These are phyloP conservation scores for Meyerozyma elateridarum DNA, from an alignment of 1,139 yeast genomes.

Conservation along the genomic window DNA sequence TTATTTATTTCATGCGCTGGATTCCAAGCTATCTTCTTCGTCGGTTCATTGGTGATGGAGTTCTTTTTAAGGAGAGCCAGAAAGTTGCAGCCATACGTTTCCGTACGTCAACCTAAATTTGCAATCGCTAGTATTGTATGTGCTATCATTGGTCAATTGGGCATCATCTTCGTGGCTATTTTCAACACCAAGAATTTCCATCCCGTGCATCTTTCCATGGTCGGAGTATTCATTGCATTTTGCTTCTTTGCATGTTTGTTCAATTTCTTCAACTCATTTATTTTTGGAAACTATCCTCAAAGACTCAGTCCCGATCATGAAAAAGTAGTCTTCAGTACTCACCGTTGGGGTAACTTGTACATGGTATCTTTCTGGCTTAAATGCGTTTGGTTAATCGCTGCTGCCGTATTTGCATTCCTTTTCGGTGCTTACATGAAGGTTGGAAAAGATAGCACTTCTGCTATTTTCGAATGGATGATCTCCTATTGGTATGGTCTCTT, in stretches of 20 bases:
- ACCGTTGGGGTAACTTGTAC: conserved; percentile 38
- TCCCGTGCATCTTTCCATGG: conserved; percentile 64
- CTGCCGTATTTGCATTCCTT: conserved; percentile 64
- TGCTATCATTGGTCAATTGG: conserved; percentile 68
- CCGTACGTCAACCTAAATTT: conserved; percentile 43
- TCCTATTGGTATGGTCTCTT: conserved; percentile 80
- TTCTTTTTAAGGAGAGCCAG: conserved; percentile 47
- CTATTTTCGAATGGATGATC: conserved; percentile 76
- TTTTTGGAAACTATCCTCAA: conserved; percentile 54
- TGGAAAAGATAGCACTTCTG: conserved; percentile 42
- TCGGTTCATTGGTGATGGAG: conserved; percentile 61
- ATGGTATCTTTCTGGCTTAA: conserved; percentile 52
- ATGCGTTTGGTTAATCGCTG: conserved; percentile 61
- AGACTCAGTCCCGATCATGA: conserved; percentile 40
- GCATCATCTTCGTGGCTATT: conserved; percentile 69
- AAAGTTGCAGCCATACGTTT: conserved; percentile 51
- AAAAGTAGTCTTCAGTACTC: conserved; percentile 29
- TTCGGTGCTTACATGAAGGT: conserved; percentile 50
- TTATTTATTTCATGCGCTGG: conserved; percentile 77
- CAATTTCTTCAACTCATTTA: conserved; percentile 54
- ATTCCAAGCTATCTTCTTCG: conserved; percentile 73
- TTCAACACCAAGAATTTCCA: conserved; percentile 63
- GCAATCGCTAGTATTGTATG: conserved; percentile 48
- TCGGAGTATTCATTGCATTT: conserved; percentile 68
- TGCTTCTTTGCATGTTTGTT: conserved; percentile 61